These are phyloP conservation scores for Epicoccum sorghinum DNA, from an alignment of 2,329 filamentous ascomycete genomes.

Conservation along the genomic window DNA sequence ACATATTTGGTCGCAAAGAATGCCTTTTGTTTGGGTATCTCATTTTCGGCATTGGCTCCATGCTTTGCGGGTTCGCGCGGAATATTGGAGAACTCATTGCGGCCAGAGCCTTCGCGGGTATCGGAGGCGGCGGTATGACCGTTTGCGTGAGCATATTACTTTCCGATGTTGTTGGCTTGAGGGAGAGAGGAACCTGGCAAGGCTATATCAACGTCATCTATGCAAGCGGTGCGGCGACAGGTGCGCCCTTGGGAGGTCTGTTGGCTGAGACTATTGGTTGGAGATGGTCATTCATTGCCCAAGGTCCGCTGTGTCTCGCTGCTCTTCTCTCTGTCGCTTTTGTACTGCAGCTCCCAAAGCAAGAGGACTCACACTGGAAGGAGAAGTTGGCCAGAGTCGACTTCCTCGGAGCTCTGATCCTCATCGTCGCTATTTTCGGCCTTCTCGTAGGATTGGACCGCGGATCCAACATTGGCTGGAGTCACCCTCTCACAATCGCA, in stretches of 20 bases:
- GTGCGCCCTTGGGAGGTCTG: slow-evolving; percentile 73
- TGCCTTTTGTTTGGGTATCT: slow-evolving; percentile 69
- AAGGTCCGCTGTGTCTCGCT: slow-evolving; percentile 70
- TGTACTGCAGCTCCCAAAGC: slow-evolving; percentile 66
- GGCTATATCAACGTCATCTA: slow-evolving; percentile 76
- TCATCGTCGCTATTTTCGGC: slow-evolving; percentile 69
- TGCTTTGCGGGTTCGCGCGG: slow-evolving; percentile 67
- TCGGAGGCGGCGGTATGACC: slow-evolving; percentile 75
- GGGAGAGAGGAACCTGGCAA: slow-evolving; percentile 75
- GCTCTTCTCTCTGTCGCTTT: slow-evolving; percentile 69
- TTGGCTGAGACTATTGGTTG: slow-evolving; percentile 76
- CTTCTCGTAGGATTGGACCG: slow-evolving; percentile 74
- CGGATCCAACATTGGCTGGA: slow-evolving; percentile 75
- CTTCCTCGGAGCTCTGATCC: slow-evolving; percentile 71
- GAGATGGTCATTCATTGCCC: slow-evolving; percentile 77
- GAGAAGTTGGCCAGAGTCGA: slow-evolving; percentile 72
- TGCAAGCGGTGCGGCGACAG: slow-evolving; percentile 69
- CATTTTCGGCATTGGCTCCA: slow-evolving; percentile 69
- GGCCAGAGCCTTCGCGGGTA: slow-evolving; percentile 66
- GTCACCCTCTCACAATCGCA: slow-evolving; percentile 61
- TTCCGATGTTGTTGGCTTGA: slow-evolving; percentile 72
- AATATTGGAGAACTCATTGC: slow-evolving; percentile 70
- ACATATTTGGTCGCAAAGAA: slow-evolving; percentile 73
- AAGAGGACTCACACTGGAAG: slow-evolving; percentile 66
- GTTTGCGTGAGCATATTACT: slow-evolving; percentile 72